A percentile compares a stretch with the other conserved stretches of the same genome.
Conservation (phyloP, 176 grass and related monocot species). For the Cenchrus fungigraminus region DNA sequence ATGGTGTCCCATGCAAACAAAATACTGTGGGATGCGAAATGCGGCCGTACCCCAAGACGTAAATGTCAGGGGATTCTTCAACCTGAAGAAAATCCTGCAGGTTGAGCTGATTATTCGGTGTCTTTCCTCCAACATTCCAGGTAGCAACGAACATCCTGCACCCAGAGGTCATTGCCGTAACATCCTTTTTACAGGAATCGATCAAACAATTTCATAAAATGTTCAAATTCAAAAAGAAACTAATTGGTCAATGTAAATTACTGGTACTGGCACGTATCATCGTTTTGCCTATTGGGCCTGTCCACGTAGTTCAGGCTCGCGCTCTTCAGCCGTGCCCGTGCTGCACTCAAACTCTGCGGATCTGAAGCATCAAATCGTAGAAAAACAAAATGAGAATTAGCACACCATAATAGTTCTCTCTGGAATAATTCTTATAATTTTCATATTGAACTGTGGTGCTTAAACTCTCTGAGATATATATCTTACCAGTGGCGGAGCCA, state of each 20-base stretch:
- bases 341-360: slow-evolving; percentile 37
- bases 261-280: slow-evolving; percentile 46
- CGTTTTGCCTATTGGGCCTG: slow-evolving; percentile 11
- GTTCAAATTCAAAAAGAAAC: neutral
- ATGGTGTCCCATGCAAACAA: neutral
- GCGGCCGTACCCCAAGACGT: slow-evolving; percentile 64
- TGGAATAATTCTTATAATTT: neutral
- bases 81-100: slow-evolving; percentile 73
- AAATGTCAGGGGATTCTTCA: slow-evolving; percentile 73
- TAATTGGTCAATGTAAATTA: neutral
- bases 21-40: neutral
- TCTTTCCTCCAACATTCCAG: slow-evolving; percentile 88
- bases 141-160: slow-evolving; percentile 76
- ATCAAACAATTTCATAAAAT: neutral
- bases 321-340: slow-evolving; percentile 47
- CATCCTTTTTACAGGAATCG: neutral
- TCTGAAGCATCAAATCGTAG: slow-evolving; percentile 47
- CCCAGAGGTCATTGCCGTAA: neutral
- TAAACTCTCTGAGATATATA: slow-evolving; percentile 43
- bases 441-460: neutral
- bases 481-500: slow-evolving; percentile 3
- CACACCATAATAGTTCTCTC: neutral
- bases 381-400: neutral
- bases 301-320: slow-evolving; percentile 41
- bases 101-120: slow-evolving; percentile 54